Conservation (phyloP, 2,329 filamentous ascomycete genomes). For the Rutstroemia sp. region DNA sequence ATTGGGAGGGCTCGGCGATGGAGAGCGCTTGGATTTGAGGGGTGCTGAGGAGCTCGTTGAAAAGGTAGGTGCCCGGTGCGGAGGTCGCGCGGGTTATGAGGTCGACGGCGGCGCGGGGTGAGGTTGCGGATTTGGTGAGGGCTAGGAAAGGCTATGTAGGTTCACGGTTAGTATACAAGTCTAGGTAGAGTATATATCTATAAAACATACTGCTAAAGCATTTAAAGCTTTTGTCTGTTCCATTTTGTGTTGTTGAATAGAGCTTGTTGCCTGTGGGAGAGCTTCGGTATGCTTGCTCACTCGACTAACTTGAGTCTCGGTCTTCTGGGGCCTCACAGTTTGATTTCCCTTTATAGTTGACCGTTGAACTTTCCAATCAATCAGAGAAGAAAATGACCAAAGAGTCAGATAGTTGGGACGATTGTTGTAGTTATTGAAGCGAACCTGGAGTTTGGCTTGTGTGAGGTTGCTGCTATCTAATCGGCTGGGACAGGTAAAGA, state of each 20-base stretch:
- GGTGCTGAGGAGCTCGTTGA: constrained; percentile 82
- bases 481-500: no score
- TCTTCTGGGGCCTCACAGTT: no score
- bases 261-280: constrained; percentile 2
- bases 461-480: no score
- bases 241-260: constrained; percentile 40
- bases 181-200: neutral
- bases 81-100: constrained; percentile 83
- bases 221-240: constrained; percentile 64
- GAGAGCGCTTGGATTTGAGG: constrained; percentile 70
- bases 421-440: no score
- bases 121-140: constrained; percentile 77
- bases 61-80: constrained; percentile 84
- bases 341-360: no score
- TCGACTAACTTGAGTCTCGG: no score
- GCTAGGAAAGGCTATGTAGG: constrained; percentile 75
- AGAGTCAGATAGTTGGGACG: no score
- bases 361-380: no score
- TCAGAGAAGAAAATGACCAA: no score
- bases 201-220: constrained; percentile 48
- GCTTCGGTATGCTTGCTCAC: neutral
- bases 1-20: constrained; percentile 50
- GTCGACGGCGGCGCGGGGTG: constrained; percentile 77
- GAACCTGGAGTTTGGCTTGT: no score
- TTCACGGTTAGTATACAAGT: constrained; percentile 24